Conservation (phyloP, 2,329 filamentous ascomycete genomes). For the Penicillium freii region DNA sequence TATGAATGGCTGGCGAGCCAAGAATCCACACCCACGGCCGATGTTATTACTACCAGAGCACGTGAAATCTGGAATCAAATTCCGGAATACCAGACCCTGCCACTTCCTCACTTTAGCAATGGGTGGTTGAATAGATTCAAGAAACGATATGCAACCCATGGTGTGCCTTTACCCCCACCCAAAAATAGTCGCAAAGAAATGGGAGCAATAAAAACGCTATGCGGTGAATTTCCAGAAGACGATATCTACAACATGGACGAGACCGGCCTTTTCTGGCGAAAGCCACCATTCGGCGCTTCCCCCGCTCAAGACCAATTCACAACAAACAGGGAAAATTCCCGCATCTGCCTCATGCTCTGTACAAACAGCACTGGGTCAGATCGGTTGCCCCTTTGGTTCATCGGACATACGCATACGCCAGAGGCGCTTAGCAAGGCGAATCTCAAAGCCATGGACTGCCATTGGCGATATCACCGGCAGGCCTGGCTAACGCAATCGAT, state of each 20-base stretch:
- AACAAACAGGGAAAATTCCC: slow-evolving; percentile 9
- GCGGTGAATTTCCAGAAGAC: slow-evolving; percentile 16
- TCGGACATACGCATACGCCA: slow-evolving; percentile 23
- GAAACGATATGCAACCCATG: background rate
- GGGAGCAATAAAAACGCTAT: slow-evolving; percentile 12
- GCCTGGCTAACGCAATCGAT: slow-evolving; percentile 20
- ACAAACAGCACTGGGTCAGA: slow-evolving; percentile 26
- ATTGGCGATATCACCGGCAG: slow-evolving; percentile 28
- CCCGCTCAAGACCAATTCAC: background rate
- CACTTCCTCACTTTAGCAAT: slow-evolving; percentile 17
- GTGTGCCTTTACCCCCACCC: background rate
- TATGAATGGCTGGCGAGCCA: slow-evolving; percentile 3
- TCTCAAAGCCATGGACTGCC: slow-evolving; percentile 21
- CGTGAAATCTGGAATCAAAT: slow-evolving; percentile 17
- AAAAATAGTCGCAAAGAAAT: background rate
- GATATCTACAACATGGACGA: slow-evolving; percentile 26
- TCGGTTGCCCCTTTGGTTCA: slow-evolving; percentile 22
- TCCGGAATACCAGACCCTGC: slow-evolving; percentile 13
- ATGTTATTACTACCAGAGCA: slow-evolving; percentile 16
- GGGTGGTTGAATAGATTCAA: slow-evolving; percentile 18
- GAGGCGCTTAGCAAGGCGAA: slow-evolving; percentile 23
- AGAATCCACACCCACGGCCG: background rate
- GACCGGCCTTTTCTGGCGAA: slow-evolving; percentile 23
- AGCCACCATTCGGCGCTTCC: slow-evolving; percentile 7
- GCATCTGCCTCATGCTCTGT: slow-evolving; percentile 15